These are phyloP conservation scores for Viridothelium virens DNA, from an alignment of 495 filamentous ascomycete genomes.

Conservation along the genomic window DNA sequence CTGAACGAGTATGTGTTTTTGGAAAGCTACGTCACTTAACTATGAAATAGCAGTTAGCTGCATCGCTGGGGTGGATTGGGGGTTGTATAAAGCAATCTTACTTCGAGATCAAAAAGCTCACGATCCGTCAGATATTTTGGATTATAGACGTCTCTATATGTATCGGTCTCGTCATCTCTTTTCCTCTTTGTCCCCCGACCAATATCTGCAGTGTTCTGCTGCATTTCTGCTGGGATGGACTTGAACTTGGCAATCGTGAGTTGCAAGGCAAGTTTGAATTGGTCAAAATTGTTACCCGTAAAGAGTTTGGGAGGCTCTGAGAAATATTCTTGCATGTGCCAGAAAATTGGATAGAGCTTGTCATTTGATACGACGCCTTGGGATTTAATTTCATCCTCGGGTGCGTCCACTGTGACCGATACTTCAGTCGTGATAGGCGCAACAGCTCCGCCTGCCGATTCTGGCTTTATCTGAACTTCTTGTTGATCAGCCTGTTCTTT, in stretches of 20 bases:
- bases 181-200: conserved; percentile 64
- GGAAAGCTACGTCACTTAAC: conserved; percentile 89
- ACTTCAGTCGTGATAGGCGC: conserved; percentile 28
- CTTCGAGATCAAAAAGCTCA: conserved; percentile 92
- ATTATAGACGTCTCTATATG: conserved; percentile 72
- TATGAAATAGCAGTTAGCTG: conserved; percentile 28
- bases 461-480: conserved; percentile 7
- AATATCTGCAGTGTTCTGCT: conserved; percentile 51
- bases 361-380: conserved; percentile 53
- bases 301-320: conserved; percentile 83
- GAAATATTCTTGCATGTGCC: conserved; percentile 84
- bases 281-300: conserved; percentile 54
- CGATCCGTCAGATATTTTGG: conserved; percentile 93
- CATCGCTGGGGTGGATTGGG: too few relatives aligned
- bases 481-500: conserved; percentile 17
- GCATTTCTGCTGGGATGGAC: conserved; percentile 63
- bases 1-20: conserved; percentile 88
- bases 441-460: conserved; percentile 23
- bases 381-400: conserved; percentile 16
- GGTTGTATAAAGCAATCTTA: conserved; percentile 33
- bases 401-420: conserved; percentile 4
- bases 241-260: conserved; percentile 73
- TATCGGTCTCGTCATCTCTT: conserved; percentile 49
- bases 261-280: conserved; percentile 73
- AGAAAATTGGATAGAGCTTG: conserved; percentile 83